phyloP scores from a whole-genome alignment of 2,329 filamentous ascomycete species.

The Lachnellula arida region DNA sequence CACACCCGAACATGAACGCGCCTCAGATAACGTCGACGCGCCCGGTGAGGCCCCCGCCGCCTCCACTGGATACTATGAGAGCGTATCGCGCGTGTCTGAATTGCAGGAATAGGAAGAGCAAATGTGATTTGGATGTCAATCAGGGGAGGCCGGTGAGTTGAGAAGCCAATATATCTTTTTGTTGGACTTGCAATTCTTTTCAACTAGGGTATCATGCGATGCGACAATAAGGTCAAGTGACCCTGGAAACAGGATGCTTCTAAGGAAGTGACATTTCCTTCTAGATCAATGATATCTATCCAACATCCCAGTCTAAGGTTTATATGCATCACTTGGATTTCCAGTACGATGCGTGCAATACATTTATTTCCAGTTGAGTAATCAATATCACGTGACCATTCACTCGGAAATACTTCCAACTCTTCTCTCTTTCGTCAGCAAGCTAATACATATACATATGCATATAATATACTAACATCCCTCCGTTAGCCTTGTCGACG shows the following conservation, averaged over 20 bases:
- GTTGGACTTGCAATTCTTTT: not conserved
- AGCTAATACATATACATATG: not conserved
- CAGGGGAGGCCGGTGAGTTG: constrained; percentile 27
- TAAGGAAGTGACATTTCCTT: too few relatives aligned
- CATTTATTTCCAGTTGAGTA: not conserved
- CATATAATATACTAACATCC: not conserved
- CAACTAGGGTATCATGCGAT: not conserved
- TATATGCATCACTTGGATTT: too few relatives aligned
- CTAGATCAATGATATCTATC: too few relatives aligned
- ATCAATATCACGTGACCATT: not conserved
- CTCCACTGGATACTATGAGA: constrained; percentile 28
- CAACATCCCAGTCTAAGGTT: too few relatives aligned
- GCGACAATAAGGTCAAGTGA: not conserved
- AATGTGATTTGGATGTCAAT: constrained; percentile 31
- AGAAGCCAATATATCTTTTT: not conserved
- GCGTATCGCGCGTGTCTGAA: constrained; percentile 32
- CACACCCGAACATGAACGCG: not conserved
- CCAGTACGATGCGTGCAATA: too few relatives aligned
- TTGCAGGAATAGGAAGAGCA: constrained; percentile 31
- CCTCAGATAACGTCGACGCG: not conserved
- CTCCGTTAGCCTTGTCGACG: constrained; percentile 28
- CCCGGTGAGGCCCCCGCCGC: constrained; percentile 12
- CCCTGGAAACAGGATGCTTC: not conserved
- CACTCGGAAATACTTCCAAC: too few relatives aligned
- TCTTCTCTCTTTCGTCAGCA: too few relatives aligned